Evolutionary conservation across 108 stramenopile genomes (phyloP).

Genomic region (Cyclostephanos invisitatus): DNA sequence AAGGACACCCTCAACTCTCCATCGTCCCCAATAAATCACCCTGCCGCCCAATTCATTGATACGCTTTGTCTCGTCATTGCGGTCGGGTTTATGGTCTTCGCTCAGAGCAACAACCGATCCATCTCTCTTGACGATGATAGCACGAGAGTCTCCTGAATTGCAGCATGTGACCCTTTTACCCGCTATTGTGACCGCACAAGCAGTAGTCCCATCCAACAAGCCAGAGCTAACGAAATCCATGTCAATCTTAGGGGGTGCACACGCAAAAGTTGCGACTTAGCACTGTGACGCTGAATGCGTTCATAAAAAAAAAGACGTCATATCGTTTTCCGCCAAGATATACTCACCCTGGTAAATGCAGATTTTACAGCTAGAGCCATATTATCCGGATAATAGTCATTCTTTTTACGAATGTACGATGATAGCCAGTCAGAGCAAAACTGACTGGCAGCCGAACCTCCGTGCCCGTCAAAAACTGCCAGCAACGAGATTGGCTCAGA

Average conservation of each 20-base stretch:
- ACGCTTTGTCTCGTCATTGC: constrained; percentile 83
- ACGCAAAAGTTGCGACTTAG: constrained; percentile 10
- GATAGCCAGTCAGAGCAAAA: constrained; percentile 89
- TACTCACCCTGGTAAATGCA: constrained; percentile 56
- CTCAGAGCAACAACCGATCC: constrained; percentile 81
- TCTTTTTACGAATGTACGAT: constrained; percentile 68
- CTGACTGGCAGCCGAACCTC: constrained; percentile 87
- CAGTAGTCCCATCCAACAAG: constrained; percentile 81
- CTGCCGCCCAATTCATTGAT: constrained; percentile 89
- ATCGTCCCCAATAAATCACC: constrained; percentile 92
- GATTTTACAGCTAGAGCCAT: constrained; percentile 77
- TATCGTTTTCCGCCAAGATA: not conserved
- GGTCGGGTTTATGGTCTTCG: constrained; percentile 94
- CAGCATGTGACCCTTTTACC: constrained; percentile 88
- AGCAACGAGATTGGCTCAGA: constrained; percentile 63
- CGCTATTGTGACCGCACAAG: constrained; percentile 74
- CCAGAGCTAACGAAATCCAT: constrained; percentile 82
- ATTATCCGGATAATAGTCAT: constrained; percentile 69
- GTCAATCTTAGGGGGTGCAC: constrained; percentile 60
- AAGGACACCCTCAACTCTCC: constrained; percentile 95
- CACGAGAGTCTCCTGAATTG: constrained; percentile 96
- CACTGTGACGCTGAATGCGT: not conserved
- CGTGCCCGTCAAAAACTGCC: constrained; percentile 97
- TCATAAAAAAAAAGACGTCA: not conserved
- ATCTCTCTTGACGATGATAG: constrained; percentile 85